A percentile compares a stretch with the other conserved stretches of the same genome.
phyloP scores from a whole-genome alignment of 1,139 yeast species.

The Magnusiomyces magnusii region DNA sequence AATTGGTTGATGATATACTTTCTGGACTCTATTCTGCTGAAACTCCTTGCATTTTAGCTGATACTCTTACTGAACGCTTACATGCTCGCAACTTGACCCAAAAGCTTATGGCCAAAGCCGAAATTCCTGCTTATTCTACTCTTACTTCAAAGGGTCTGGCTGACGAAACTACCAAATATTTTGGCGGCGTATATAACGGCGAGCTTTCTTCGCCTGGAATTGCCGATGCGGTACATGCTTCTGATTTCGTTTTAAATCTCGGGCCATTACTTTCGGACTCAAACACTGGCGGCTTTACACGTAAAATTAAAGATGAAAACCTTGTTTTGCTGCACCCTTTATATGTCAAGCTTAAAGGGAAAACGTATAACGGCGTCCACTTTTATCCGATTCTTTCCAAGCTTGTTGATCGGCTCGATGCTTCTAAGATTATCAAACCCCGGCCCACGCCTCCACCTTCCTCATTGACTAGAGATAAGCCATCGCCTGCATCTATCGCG shows the following conservation, averaged over 20 bases:
- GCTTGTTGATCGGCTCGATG: conserved; percentile 34
- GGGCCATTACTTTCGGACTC: conserved; percentile 39
- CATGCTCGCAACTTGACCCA: conserved; percentile 39
- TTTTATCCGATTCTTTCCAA: conserved; percentile 43
- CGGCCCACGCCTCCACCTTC: conserved; percentile 19
- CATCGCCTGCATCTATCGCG: conserved; percentile 30
- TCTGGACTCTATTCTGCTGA: conserved; percentile 43
- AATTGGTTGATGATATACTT: conserved; percentile 43
- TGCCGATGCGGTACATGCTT: conserved; percentile 31
- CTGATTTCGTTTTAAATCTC: conserved; percentile 35
- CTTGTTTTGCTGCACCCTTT: conserved; percentile 38
- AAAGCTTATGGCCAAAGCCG: conserved; percentile 40
- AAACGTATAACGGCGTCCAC: conserved; percentile 34
- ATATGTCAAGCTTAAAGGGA: conserved; percentile 41
- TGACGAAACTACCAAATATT: conserved; percentile 52
- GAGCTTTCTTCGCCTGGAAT: conserved; percentile 41
- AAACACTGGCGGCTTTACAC: conserved; percentile 39
- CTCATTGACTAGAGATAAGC: conserved; percentile 14
- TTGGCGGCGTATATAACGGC: conserved; percentile 61
- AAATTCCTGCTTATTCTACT: conserved; percentile 42
- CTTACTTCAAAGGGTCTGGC: conserved; percentile 49
- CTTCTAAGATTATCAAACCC: conserved; percentile 28
- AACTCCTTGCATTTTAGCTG: conserved; percentile 59
- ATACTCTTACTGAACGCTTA: conserved; percentile 55
- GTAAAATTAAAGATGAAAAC: conserved; percentile 33